Conservation (phyloP, 495 filamentous ascomycete species). For the Annulohypoxylon stygium region DNA sequence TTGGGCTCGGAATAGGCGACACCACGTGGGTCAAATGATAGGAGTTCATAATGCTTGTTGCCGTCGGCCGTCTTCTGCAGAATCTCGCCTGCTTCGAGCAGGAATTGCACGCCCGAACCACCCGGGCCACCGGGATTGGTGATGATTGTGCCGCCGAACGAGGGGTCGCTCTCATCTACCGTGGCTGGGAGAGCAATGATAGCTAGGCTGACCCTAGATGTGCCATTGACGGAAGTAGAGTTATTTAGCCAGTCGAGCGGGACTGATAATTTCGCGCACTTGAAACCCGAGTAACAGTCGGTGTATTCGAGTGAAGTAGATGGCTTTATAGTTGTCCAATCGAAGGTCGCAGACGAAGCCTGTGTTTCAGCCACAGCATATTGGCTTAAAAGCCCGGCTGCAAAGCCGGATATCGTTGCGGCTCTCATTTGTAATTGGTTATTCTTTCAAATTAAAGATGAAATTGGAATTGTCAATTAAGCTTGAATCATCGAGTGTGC, state of each 20-base stretch:
- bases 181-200: conserved; percentile 37
- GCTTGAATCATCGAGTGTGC: background rate
- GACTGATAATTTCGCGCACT: conserved; percentile 42
- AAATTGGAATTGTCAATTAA: background rate
- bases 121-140: conserved; percentile 43
- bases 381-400: conserved; percentile 16
- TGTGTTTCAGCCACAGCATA: conserved; percentile 11
- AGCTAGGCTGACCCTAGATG: conserved; percentile 32
- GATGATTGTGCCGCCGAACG: conserved; percentile 47
- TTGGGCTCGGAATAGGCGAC: conserved; percentile 55
- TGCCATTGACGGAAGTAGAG: conserved; percentile 17
- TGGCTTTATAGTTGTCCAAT: conserved; percentile 37
- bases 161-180: conserved; percentile 40
- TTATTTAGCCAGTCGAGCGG: conserved; percentile 46
- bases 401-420: conserved; percentile 11
- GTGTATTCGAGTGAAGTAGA: conserved; percentile 42
- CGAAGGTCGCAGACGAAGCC: conserved; percentile 26
- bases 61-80: conserved; percentile 28
- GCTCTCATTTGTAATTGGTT: background rate
- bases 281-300: conserved; percentile 29
- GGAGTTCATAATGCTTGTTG: conserved; percentile 52
- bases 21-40: conserved; percentile 62
- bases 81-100: conserved; percentile 36
- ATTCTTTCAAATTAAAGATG: background rate
- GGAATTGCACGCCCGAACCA: conserved; percentile 49